phyloP scores from a whole-genome alignment of 805 yeast species.

The Zygoascus ofunaensis region DNA sequence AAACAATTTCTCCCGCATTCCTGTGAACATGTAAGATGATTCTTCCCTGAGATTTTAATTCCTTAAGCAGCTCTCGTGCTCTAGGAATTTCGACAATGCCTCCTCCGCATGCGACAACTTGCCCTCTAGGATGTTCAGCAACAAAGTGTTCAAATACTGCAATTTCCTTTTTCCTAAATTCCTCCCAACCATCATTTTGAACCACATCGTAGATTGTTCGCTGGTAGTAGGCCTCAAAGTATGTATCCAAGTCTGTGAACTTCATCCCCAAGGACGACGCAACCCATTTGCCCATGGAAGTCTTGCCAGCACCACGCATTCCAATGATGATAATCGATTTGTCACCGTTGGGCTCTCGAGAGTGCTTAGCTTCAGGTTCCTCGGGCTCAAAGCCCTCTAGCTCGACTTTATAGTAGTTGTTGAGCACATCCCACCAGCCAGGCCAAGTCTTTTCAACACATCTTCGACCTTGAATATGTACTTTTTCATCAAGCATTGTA shows the following conservation, averaged over 20 bases:
- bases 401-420: conserved; percentile 50
- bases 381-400: conserved; percentile 65
- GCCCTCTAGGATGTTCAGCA: conserved; percentile 36
- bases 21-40: conserved; percentile 87
- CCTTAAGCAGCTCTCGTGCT: conserved; percentile 56
- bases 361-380: conserved; percentile 7
- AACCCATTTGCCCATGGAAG: conserved; percentile 75
- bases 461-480: conserved; percentile 71
- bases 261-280: conserved; percentile 51
- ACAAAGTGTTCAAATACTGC: conserved; percentile 45
- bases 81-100: conserved; percentile 76
- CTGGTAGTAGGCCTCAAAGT: conserved; percentile 48
- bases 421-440: conserved; percentile 97
- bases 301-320: conserved; percentile 97
- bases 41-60: conserved; percentile 51
- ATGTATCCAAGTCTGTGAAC: conserved; percentile 67
- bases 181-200: conserved; percentile 76
- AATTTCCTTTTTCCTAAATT: conserved; percentile 63
- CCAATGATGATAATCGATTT: conserved; percentile 76
- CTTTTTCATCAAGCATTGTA: conserved; percentile 54
- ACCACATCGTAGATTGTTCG: conserved; percentile 36
- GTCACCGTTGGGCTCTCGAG: conserved; percentile 26
- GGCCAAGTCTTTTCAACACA: conserved; percentile 99
- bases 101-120: conserved; percentile 90
- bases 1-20: conserved; percentile 68